Evolutionary conservation across 2,329 filamentous ascomycete genomes (phyloP), one percentile per base, ranked within the genome.

Genomic region (Emericellopsis atlantica): DNA sequence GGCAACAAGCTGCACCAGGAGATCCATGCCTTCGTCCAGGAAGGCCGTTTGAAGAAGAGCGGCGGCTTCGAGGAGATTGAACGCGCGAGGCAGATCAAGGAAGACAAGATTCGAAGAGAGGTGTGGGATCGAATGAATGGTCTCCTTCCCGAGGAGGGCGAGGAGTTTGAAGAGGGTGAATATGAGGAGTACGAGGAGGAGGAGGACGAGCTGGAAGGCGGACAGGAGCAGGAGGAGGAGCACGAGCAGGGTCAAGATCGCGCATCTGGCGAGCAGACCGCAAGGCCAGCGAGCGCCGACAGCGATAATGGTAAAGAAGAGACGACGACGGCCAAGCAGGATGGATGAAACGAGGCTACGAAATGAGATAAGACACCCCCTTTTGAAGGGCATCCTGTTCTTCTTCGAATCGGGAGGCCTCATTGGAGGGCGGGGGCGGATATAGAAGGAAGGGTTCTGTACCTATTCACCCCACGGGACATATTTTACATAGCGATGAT

Each of bases 31-130:
- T 98, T 96, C 55, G 90, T 96, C 2, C 75, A 84, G 48, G 86
- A 95, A 53, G 87, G 87, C 43, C 92, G 84, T 60, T 67, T 98
- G 49, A 96, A 95, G 73, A 96, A 96, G 72, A 89, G 84, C 12
- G 92, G 92, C 33, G 92, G 92, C 0, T 81, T 95, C 39, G 92
- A 96, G 58, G 92, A 98, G 63, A 82, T 89, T 1, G 92, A 98
- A 63, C 74, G 92, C 40, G 70, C 86, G 36, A 73, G 92, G 39
- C 82, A 81, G 55, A 76, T 80, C 31, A 94, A 90, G 58, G 92
- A 98, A 53, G 92, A 96, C 45, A 74, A 76, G 50, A 87, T 88
- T 44, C 72, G 89, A 43, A 81, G 77, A 51, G 89, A 95, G 58
- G 84, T 81, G 11, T 82, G 78, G 78, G 76, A 81, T 50, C 63